Percentiles rank a stretch among this genome's conserved stretches.
Evolutionary conservation across 1,284 basidiomycete genomes (phyloP).

Genomic region (Anthracocystis walkeri): DNA sequence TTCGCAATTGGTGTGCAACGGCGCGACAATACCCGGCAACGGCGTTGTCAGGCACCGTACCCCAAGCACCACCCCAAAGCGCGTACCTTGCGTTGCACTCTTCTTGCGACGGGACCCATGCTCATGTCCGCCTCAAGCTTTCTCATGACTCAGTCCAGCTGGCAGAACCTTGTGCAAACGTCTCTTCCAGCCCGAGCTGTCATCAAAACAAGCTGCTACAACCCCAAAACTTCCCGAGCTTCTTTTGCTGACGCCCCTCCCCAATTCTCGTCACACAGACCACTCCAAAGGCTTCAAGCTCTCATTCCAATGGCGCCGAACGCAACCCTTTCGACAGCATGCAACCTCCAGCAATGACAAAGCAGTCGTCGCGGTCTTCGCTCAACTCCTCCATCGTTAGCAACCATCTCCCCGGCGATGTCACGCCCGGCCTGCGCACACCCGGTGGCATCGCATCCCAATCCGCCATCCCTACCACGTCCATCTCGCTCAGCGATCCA

Average conservation of each 20-base stretch:
- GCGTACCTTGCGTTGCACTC: too few relatives aligned
- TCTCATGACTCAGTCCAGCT: background rate
- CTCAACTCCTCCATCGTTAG: conserved; percentile 44
- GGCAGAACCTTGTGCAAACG: background rate
- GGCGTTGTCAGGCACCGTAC: too few relatives aligned
- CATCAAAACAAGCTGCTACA: background rate
- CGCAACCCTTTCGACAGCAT: conserved; percentile 64
- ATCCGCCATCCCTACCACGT: conserved; percentile 60
- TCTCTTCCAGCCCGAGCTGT: too few relatives aligned
- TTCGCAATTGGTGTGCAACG: too few relatives aligned
- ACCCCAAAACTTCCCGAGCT: background rate
- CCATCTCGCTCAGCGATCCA: conserved; percentile 55
- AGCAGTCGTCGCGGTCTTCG: conserved; percentile 40
- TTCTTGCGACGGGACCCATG: too few relatives aligned
- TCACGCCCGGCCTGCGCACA: conserved; percentile 60
- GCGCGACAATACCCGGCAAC: too few relatives aligned
- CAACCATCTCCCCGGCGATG: conserved; percentile 34
- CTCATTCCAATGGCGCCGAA: conserved; percentile 53
- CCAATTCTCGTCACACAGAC: conserved; percentile 27
- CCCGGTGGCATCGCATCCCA: conserved; percentile 62
- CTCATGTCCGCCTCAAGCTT: too few relatives aligned
- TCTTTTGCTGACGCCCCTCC: conserved; percentile 4
- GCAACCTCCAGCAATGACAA: conserved; percentile 39
- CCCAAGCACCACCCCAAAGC: too few relatives aligned
- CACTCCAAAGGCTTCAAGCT: conserved; percentile 57